phyloP scores from a whole-genome alignment of 352 stramenopile genomes.

The Globisporangium perplexum region DNA sequence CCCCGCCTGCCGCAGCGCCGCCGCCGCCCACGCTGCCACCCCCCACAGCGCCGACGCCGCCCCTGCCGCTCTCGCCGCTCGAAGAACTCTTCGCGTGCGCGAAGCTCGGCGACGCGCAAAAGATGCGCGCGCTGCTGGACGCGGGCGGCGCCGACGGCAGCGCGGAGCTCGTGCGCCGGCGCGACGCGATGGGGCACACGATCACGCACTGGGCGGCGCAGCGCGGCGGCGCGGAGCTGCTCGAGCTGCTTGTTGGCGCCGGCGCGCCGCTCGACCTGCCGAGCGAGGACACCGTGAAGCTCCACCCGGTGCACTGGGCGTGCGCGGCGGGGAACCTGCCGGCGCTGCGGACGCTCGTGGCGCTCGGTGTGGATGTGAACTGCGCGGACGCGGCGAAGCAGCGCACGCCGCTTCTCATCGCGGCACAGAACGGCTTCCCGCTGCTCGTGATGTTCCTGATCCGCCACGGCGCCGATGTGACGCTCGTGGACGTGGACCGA shows the following conservation, averaged over 20 bases:
- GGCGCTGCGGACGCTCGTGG: slow-evolving; percentile 53
- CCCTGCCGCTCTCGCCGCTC: slow-evolving; percentile 24
- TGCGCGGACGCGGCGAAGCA: slow-evolving; percentile 65
- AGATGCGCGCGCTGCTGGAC: slow-evolving; percentile 46
- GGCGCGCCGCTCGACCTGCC: slow-evolving; percentile 49
- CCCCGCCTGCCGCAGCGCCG: neutral
- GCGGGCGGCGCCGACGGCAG: slow-evolving; percentile 17
- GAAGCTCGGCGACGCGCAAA: slow-evolving; percentile 49
- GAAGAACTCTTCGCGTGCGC: slow-evolving; percentile 63
- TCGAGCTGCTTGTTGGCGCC: slow-evolving; percentile 44
- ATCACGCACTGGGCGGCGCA: slow-evolving; percentile 70
- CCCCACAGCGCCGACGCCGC: neutral
- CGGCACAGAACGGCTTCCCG: slow-evolving; percentile 70
- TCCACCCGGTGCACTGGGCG: slow-evolving; percentile 84
- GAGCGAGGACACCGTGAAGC: slow-evolving; percentile 47
- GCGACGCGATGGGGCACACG: slow-evolving; percentile 65
- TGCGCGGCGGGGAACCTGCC: slow-evolving; percentile 68
- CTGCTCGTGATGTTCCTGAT: slow-evolving; percentile 75
- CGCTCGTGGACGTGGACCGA: slow-evolving; percentile 52
- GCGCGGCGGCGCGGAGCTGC: slow-evolving; percentile 38
- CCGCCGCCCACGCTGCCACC: neutral
- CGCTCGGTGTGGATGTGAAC: slow-evolving; percentile 68
- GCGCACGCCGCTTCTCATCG: slow-evolving; percentile 67
- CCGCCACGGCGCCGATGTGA: slow-evolving; percentile 61
- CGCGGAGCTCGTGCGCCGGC: slow-evolving; percentile 22